Evolutionary conservation across 192 early-diverging fungal genomes (phyloP), one percentile per base, ranked within the genome.

Genomic region (Linnemannia schmuckeri): DNA sequence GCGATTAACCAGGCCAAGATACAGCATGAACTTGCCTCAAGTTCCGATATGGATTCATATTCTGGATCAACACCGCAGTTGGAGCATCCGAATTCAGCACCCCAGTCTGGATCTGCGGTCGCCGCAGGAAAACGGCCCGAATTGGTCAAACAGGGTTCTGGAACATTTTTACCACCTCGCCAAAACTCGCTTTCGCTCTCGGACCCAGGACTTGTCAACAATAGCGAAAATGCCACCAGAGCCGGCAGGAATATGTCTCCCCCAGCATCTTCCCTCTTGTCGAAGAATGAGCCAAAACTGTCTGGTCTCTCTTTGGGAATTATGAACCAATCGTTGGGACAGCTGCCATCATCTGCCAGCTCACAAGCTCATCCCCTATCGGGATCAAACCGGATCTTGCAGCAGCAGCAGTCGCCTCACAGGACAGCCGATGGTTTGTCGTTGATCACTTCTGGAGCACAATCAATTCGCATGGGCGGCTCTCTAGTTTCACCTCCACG

Each of bases 1-100:
- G 87, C 86, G 30, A 85, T 90, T 79, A 90, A 90, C 52, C 81
- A 88, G 63, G 76, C 84, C 42, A 90, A 88, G 35, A 75, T 75
- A 22, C 86, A 86, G 52, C 74, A 74, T n/a, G 85, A 87, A 12
- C 66, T 81, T n/a, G 61, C 76, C 12, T 87, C 85, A 4, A 87
- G 85, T 46, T 87, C 85, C 13, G 85, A 87, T 41, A 87, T 87
- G 6, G 85, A 78, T 61, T 72, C 38, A 44, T 63, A 76, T 46
- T 75, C 79, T 47, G 83, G 83, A 66, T 86, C 83, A n/a, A 72
- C 42, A 13, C 41, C 70, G 35, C 85, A 81, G 15, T 49, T 78
- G 40, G 76, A 81, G 5, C 35, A 76, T 15, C 44, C 75, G 10
- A 80, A 22, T 61, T 76, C 73, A 6, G 66, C 82, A 40, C 41